Evolutionary conservation across 2,329 filamentous ascomycete species (phyloP), one percentile per base, ranked within the genome.

Genomic region (Whalleya microplaca): DNA sequence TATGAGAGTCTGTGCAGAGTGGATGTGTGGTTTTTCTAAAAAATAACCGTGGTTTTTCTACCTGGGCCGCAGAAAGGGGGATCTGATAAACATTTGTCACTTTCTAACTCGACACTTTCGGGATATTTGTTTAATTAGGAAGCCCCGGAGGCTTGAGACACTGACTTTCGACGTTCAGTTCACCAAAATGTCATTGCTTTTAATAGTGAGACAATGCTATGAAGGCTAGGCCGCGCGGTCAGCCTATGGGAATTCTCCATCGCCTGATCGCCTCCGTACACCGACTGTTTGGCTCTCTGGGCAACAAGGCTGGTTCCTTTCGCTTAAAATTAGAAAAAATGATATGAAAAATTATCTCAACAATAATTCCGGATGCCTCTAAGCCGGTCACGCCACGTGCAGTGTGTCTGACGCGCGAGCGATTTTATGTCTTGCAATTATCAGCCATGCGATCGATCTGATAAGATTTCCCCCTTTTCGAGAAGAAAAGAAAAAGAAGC

Each of bases 311-410:
- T 51, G 47, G 32, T 21, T 52, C 37, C 23, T 27, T 50, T 57
- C 56, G 54, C 56, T 53, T 55, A 55, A 59, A 50, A 45, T 47
- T 32, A 37, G 32, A 7, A 37, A n/a, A n/a, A n/a, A n/a, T n/a
- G n/a, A n/a, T n/a, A n/a, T n/a, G n/a, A n/a, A n/a, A n/a, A 37
- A 16, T 23, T 54, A 19, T 41, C 52, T 53, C 59, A 59, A 59
- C 54, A 55, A 55, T 61, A 9, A 27, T 27, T 59, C 53, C 57
- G 59, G 52, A 20, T 42, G 18, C 41, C 41, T 51, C 32, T 44
- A 55, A 20, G 45, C 58, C 58, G 55, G 61, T 67, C 57, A 66
- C 59, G 61, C 65, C 62, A 65, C 55, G 55, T 62, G 56, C 59
- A 42, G 55, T 45, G 53, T 41, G 21, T 45, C 48, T 40, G 27